Percentiles rank a stretch among this genome's conserved stretches.
Conservation (phyloP, 169 alveolate genomes). For the Cardiosporidium cionae region DNA sequence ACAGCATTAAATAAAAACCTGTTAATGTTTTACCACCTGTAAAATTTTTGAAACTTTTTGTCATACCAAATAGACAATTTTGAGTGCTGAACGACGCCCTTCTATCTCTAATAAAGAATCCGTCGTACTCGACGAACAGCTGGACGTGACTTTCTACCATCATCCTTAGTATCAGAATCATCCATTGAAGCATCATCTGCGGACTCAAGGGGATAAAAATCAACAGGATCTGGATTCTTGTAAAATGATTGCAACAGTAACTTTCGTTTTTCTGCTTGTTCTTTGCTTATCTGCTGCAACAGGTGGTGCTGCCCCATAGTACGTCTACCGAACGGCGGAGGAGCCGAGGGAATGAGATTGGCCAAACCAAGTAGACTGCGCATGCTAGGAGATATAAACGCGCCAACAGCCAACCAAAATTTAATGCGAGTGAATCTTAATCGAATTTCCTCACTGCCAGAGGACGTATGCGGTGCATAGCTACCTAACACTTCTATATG, state of each 20-base stretch:
- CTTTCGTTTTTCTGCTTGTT: slow-evolving; percentile 4
- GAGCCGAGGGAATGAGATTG: slow-evolving; percentile 55
- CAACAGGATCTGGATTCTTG: neutral
- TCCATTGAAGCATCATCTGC: too few species aligned
- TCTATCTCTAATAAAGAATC: too few species aligned
- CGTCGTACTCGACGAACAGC: too few species aligned
- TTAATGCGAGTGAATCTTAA: slow-evolving; percentile 67
- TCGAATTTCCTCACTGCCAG: slow-evolving; percentile 54
- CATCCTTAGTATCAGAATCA: too few species aligned
- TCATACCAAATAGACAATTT: too few species aligned
- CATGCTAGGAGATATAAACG: slow-evolving; percentile 38
- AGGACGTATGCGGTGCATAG: slow-evolving; percentile 24
- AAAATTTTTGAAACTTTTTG: too few species aligned
- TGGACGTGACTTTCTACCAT: too few species aligned
- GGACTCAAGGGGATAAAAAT: too few species aligned
- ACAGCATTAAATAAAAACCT: too few species aligned
- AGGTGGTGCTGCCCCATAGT: slow-evolving; percentile 40
- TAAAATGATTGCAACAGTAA: neutral
- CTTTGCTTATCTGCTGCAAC: slow-evolving; percentile 17
- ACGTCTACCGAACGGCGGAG: slow-evolving; percentile 56
- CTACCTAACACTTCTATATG: slow-evolving; percentile 69
- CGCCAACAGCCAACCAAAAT: slow-evolving; percentile 74
- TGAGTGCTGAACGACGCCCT: too few species aligned
- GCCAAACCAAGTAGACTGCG: slow-evolving; percentile 16
- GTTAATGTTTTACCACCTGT: too few species aligned